Evolutionary conservation across 441 rosid species (phyloP), one percentile per base, ranked within the genome.

Genomic region (Lepidium campestre): DNA sequence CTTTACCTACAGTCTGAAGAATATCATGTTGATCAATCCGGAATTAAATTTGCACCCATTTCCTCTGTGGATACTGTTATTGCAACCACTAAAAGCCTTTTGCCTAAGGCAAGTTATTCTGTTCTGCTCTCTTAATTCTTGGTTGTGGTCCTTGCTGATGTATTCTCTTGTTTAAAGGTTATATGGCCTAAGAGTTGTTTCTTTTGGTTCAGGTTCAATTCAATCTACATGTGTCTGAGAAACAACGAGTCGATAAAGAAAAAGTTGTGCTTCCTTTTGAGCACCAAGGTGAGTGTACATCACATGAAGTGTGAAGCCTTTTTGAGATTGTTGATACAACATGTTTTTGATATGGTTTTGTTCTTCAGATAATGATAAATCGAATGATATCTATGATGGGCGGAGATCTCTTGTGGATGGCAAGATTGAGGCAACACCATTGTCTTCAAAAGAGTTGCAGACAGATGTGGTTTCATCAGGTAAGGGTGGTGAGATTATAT

Each of bases 241-340:
- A 88, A 80, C 97, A 94, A 75, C 82, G 66, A 39, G 66, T 73
- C 4, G 97, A 90, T 19, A 85, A 86, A 75, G 97, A 89, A 23
- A 94, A 80, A 23, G 97, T 90, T 57, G 81, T 94, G 22, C 98
- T 94, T 78, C 98, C 99, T 49, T 91, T 88, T 63, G 99, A 94
- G 81, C 98, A 90, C 80, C 98, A 94, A 91, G 96, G 98, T 89
- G 63, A 65, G 47, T 5, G 10, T 32, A 42, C 19, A 31, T 61
- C 37, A 13, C 14, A 59, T 29, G 34, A n/a, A 20, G 45, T 57
- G 1, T 53, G 11, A 53, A 53, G 32, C 15, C 40, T 8, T 6
- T 57, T 3, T 66, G 10, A 36, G 7, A 10, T 67, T 34, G 13
- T 55, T 6, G 2, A 22, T n/a, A 4, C 42, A 50, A 7, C 34